These are phyloP conservation scores for Vitis labrusca DNA, from an alignment of 164 flowering plant species.

Conservation along the genomic window DNA sequence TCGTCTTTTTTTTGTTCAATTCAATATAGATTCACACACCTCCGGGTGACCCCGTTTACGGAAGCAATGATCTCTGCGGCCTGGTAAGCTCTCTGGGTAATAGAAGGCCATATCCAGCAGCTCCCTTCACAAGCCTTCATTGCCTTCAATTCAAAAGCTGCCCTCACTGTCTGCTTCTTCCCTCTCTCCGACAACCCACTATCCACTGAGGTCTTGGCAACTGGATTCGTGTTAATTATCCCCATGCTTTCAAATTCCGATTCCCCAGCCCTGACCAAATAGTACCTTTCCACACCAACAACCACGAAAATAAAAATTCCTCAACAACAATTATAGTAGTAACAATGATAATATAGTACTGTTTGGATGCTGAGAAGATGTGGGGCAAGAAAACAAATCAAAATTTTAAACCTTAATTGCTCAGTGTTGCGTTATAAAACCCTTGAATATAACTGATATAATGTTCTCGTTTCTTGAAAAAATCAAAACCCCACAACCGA, in stretches of 20 bases:
- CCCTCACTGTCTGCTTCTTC: conserved; percentile 63
- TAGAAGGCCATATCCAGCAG: conserved; percentile 98
- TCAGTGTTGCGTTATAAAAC: no score
- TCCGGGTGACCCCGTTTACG: conserved; percentile 42
- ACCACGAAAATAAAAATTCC: background rate
- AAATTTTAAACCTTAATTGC: no score
- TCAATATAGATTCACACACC: no score
- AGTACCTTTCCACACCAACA: conserved; percentile 52
- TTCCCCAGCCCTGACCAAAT: conserved; percentile 90
- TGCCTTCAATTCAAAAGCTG: conserved; percentile 69
- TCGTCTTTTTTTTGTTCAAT: background rate
- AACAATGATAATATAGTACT: no score
- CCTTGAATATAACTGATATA: no score
- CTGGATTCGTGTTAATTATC: conserved; percentile 86
- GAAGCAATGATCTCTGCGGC: conserved; percentile 91
- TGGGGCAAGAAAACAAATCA: no score
- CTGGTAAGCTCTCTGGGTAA: conserved; percentile 95
- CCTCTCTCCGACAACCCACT: conserved; percentile 81
- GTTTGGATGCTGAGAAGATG: background rate
- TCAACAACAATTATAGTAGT: background rate
- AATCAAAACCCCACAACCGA: background rate
- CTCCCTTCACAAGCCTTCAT: conserved; percentile 75
- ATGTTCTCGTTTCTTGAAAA: background rate
- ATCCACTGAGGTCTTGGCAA: conserved; percentile 86
- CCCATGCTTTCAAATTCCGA: conserved; percentile 84